Percentiles rank a stretch among this genome's conserved stretches.
Conservation (phyloP, 495 filamentous ascomycete genomes). For the Penicillium verhagenii region DNA sequence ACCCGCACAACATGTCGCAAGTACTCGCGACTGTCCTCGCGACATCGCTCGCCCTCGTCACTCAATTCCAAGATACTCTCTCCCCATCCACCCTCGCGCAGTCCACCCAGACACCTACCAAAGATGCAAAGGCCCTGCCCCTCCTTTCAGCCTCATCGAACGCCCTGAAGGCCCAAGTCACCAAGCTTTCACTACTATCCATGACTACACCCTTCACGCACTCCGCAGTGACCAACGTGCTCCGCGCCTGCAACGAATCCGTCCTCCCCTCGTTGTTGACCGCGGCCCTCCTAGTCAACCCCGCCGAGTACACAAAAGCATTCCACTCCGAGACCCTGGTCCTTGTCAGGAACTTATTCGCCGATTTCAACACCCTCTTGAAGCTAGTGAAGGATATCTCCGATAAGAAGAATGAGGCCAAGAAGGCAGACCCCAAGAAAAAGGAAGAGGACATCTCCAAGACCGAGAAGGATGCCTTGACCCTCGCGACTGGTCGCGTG, state of each 20-base stretch:
- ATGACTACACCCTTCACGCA: constrained; percentile 83
- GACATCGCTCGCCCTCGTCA: constrained; percentile 33
- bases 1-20: constrained; percentile 34
- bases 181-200: constrained; percentile 80
- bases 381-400: constrained; percentile 32
- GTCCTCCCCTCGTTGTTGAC: constrained; percentile 71
- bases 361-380: constrained; percentile 40
- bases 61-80: constrained; percentile 42
- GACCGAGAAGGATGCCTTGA: constrained; percentile 39
- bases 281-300: constrained; percentile 61
- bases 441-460: constrained; percentile 27
- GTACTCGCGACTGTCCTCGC: constrained; percentile 31
- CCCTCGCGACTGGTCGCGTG: constrained; percentile 45
- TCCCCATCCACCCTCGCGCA: constrained; percentile 15
- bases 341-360: constrained; percentile 34
- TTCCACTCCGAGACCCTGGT: constrained; percentile 53
- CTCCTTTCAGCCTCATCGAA: constrained; percentile 64
- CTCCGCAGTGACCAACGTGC: constrained; percentile 63
- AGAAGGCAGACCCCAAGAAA: constrained; percentile 22
- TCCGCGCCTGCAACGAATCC: constrained; percentile 62
- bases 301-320: constrained; percentile 54
- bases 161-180: constrained; percentile 75
- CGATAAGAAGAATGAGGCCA: constrained; percentile 21
- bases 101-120: constrained; percentile 25
- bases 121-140: constrained; percentile 49